These are phyloP conservation scores for Hypoxylon lienhwacheense DNA, from an alignment of 495 filamentous ascomycete species.

Conservation along the genomic window DNA sequence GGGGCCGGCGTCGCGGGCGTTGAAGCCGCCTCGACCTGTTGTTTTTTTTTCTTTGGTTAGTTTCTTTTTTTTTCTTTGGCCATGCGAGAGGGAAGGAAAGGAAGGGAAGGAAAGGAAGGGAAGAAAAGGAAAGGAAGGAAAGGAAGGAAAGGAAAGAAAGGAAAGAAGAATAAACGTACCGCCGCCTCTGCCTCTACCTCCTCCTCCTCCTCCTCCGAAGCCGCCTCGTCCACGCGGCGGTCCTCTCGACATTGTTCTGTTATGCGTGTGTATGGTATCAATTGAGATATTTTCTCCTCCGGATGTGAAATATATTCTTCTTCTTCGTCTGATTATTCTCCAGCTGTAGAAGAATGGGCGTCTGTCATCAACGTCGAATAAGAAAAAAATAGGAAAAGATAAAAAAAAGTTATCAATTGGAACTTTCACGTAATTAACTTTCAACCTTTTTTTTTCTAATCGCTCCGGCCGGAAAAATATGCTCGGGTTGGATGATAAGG, in stretches of 20 bases:
- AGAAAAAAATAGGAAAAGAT: slow-evolving; percentile 12
- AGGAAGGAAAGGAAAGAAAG: background rate
- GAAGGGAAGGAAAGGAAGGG: background rate
- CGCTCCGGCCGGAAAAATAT: slow-evolving; percentile 22
- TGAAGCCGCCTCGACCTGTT: slow-evolving; percentile 57
- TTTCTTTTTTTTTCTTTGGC: background rate
- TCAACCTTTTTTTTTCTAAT: slow-evolving; percentile 17
- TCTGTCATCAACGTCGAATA: background rate
- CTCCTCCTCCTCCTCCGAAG: slow-evolving; percentile 33
- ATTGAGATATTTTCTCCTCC: no score
- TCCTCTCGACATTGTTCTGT: slow-evolving; percentile 43
- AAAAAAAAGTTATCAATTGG: no score
- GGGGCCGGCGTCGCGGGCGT: slow-evolving; percentile 56
- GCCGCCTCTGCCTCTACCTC: slow-evolving; percentile 30
- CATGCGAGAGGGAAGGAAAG: background rate
- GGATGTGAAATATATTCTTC: no score
- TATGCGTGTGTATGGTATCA: no score
- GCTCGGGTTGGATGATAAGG: slow-evolving; percentile 3
- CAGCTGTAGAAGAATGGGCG: background rate
- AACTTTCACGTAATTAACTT: no score
- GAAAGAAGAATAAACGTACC: slow-evolving; percentile 18
- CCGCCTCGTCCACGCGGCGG: slow-evolving; percentile 41
- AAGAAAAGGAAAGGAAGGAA: background rate
- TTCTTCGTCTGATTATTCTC: no score
- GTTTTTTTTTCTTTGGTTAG: background rate